Evolutionary conservation across 352 stramenopile genomes (phyloP), one percentile per base, ranked within the genome.

Genomic region (Globisporangium heterothallicum): DNA sequence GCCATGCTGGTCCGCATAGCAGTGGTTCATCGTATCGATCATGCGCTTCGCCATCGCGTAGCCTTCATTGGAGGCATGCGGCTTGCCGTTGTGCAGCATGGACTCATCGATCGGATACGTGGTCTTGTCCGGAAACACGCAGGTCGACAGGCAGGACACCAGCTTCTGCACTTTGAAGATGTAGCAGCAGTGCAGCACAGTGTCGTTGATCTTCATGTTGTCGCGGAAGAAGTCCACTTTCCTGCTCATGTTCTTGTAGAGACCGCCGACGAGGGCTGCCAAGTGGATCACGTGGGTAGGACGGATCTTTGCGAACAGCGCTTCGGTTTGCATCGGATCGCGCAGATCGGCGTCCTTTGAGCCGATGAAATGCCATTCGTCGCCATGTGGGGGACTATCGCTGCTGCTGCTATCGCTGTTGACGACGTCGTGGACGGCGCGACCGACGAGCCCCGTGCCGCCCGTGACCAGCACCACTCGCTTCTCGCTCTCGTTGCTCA

Each of bases 181-280:
- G 42, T 95, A 78, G 60, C 91, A 98, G 72, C 86, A 96, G 61
- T 98, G 92, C 78, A 99, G 96, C 42, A 99, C 94, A 44, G 98
- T 97, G 78, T 99, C 96, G 68, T 99, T 99, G 56, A 99, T 99
- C 35, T 97, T 74, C 63, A 98, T 96, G 72, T 99, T 99, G 59
- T 98, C 90, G 32, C 95, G 86, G 70, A 98, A 98, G 61, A 99
- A 99, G 64, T 99, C 96, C n/a, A 99, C 95, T 62, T 97, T 92
- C 49, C 82, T 64, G 19, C 63, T 64, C 49, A 97, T 43, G 46
- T 97, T 96, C 27, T 63, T 74, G 56, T 88, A 97, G 4, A 97
- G 65, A 3, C 88, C 88, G 27, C 88, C 88, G 6, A 98, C 94
- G 53, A 95, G 96, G 2, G 97, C 97, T 10, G 97, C 97, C 52